Base-by-base conservation (phyloP, 2,329 filamentous ascomycete species). In the Fusarium burgessii region DNA sequence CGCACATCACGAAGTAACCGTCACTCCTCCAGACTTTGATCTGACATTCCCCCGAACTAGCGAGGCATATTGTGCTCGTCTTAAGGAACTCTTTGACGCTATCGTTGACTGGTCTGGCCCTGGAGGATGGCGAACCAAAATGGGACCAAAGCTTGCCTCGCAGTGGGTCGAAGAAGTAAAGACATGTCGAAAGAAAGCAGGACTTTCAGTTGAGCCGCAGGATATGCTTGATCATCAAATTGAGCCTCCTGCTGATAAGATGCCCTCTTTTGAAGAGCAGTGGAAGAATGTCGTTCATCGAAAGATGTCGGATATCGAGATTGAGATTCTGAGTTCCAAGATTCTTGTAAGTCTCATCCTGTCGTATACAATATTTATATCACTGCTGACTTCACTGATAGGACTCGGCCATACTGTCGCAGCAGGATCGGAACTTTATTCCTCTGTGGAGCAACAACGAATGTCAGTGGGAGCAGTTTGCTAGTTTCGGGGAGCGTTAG, bases 401-500 rank as follows among this genome's bases (percentile, higher is more conserved):
- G 73, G 41, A 73, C 11, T 54, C 74, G 32, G 68, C 74, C 13
- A 68, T 72, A 6, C 17, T 51, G 13, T 64, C 72, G 0, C 74
- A 76, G 27, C 51, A 70, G 51, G 74, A 74, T 5, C 29, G 43
- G 6, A 76, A 73, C 52, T 54, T 35, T n/a, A 41, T 72, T 33
- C 74, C 74, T 2, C 45, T 76, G 2, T 76, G 72, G 74, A 74
- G 74, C 13, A 62, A 65, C 46, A 65, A 61, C 15, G 74, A 76
- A n/a, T 56, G 71, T 17, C 67, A 73, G 40, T 73, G 74, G 70
- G 74, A 76, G 43, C 65, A 76, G 62, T 75, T 66, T 43, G 63
- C 47, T 20, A 72, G 62, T 36, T 76, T 76, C 58, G 66, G 58
- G 61, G 72, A 73, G 67, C 74, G 74, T 56, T 76, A 74, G 74